Conservation (phyloP, 176 grass and related monocot species). For the Oryza officinalis region DNA sequence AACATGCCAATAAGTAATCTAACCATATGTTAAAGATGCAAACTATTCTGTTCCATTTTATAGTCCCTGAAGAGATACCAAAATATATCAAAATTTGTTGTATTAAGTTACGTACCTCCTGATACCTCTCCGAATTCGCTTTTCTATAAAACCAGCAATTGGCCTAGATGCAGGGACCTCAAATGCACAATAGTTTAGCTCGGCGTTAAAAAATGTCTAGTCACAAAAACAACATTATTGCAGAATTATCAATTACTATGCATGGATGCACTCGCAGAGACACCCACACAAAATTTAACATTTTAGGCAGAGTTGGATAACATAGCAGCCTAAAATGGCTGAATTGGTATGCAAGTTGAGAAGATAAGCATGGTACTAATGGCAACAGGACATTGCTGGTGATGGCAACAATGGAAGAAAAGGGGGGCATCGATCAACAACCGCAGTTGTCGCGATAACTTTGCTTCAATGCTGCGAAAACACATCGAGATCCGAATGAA, state of each 20-base stretch:
- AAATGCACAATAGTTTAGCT: not conserved
- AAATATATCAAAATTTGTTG: not conserved
- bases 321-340: not conserved
- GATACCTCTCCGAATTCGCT: not conserved
- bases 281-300: not conserved
- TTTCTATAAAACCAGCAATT: not conserved
- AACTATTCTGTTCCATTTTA: not conserved
- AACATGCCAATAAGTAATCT: not conserved
- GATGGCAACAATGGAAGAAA: not conserved
- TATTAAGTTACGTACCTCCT: not conserved
- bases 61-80: not conserved
- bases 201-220: not conserved
- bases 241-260: not conserved
- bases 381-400: not conserved
- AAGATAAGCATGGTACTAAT: slow-evolving; percentile 33
- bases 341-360: not conserved
- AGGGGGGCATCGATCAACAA: slow-evolving; percentile 31
- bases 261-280: not conserved
- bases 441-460: slow-evolving; percentile 33
- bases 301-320: not conserved
- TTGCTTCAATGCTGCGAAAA: slow-evolving; percentile 54
- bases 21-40: not conserved
- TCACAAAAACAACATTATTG: not conserved
- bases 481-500: not conserved
- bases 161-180: not conserved